Base-by-base conservation (phyloP, 176 grass and related monocot genomes). In the barley (Hordeum vulgare) region DNA sequence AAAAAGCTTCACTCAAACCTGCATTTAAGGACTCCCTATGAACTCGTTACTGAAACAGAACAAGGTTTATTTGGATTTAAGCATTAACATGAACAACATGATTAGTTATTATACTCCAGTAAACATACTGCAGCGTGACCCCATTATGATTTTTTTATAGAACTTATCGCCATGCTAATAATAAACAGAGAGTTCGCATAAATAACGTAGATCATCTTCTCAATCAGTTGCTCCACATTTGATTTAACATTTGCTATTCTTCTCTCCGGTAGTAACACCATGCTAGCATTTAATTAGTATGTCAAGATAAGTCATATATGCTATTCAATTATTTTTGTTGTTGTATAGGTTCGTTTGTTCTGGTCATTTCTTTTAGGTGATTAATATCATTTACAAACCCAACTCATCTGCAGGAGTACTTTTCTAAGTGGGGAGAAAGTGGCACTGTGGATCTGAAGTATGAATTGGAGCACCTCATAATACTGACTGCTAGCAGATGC, bases 391-490 rank as follows among this genome's bases (percentile, higher is more conserved):
- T 29, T 59, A 17, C 8, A 14, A 61, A 33, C 47, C 11, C n/a
- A 53, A 81, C 3, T 33, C 58, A 29, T 39, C 54, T 90, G 61
- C 92, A 94, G 92, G 93, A 95, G 26, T 95, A 99, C 63, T 99
- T 99, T 62, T 99, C 96, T 9, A 99, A 94, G 53, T 99, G 96
- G 96, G 96, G 96, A 60, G 96, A 99, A 67, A 94, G 83, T 23
- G 96, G 96, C 80, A 96, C 91, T 8, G 93, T 99, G 23, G 96
- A 99, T 86, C 81, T 99, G 57, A 96, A 96, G 76, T 90, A 99
- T 66, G 96, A 99, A 71, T 61, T 99, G 36, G 96, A 99, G 78
- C 96, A 99, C 82, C 93, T 99, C 60, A 99, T 99, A 83, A 99
- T 99, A 81, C 37, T 99, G 81, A 99, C 96, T 24, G 96, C 96